phyloP scores from a whole-genome alignment of 2,329 filamentous ascomycete species.

The Tolypocladium endophyticum region DNA sequence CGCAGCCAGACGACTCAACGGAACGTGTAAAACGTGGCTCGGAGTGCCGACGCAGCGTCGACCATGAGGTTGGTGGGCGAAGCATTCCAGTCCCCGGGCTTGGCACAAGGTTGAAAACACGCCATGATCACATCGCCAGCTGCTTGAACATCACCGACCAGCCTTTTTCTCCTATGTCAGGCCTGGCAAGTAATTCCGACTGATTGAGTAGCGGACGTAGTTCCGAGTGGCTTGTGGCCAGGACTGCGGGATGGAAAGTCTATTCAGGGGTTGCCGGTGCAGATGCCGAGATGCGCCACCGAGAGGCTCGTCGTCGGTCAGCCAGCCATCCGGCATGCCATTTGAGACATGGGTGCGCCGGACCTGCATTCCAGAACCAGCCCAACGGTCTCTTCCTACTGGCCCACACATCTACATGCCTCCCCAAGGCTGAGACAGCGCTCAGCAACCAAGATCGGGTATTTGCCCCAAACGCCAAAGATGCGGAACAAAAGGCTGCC shows the following conservation, averaged over 20 bases:
- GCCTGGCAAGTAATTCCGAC: neutral
- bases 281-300: neutral
- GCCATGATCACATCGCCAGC: neutral
- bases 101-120: neutral
- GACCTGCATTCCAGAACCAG: slow-evolving; percentile 5
- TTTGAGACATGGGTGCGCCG: slow-evolving; percentile 1
- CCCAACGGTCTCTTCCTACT: neutral
- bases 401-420: slow-evolving; percentile 8
- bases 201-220: neutral
- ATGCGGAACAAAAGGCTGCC: neutral
- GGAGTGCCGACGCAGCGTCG: neutral
- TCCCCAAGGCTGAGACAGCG: slow-evolving; percentile 2
- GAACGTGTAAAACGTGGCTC: neutral
- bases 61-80: neutral
- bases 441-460: neutral
- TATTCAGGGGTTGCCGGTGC: neutral
- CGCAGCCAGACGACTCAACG: neutral
- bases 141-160: neutral
- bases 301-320: neutral
- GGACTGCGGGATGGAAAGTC: neutral
- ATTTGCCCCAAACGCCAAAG: neutral
- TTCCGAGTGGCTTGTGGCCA: neutral
- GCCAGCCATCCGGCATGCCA: neutral
- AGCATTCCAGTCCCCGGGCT: neutral
- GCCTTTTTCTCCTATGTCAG: neutral